Conservation (phyloP, 441 rosid species). For the Pelargonium myrrhifolium region DNA sequence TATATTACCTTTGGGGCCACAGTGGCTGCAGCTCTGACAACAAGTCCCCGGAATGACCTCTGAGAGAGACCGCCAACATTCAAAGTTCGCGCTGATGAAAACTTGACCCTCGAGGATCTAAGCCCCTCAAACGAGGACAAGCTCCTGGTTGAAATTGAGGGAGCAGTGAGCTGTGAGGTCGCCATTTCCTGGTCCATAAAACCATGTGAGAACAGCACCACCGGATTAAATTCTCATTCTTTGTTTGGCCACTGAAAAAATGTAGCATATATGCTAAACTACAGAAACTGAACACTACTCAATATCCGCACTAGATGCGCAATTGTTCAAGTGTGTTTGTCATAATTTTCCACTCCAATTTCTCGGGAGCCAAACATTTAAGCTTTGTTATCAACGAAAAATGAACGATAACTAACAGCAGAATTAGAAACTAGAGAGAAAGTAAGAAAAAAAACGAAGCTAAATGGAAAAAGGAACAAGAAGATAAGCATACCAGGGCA, state of each 20-base stretch:
- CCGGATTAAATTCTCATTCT: background rate
- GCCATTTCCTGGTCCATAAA: conserved; percentile 48
- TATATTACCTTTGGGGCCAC: conserved; percentile 79
- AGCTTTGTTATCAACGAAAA: no score
- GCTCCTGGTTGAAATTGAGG: conserved; percentile 48
- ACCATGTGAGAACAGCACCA: background rate
- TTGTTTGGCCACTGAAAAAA: background rate
- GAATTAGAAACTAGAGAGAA: no score
- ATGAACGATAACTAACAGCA: no score
- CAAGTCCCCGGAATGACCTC: conserved; percentile 38
- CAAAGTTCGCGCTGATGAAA: conserved; percentile 38
- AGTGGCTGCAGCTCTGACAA: conserved; percentile 68
- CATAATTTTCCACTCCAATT: background rate
- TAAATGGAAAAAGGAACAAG: background rate
- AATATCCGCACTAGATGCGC: background rate
- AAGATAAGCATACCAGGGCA: background rate
- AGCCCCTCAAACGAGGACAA: conserved; percentile 61
- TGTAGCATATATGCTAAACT: background rate
- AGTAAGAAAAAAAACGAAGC: background rate
- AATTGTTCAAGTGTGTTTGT: no score
- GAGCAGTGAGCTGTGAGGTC: conserved; percentile 58
- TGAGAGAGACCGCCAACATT: conserved; percentile 33
- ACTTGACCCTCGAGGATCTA: conserved; percentile 51
- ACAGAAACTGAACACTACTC: background rate
- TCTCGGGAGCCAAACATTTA: background rate